Evolutionary conservation across 140 eudicot genomes (phyloP), one percentile per base, ranked within the genome.

Genomic region (Senecio squalidus): DNA sequence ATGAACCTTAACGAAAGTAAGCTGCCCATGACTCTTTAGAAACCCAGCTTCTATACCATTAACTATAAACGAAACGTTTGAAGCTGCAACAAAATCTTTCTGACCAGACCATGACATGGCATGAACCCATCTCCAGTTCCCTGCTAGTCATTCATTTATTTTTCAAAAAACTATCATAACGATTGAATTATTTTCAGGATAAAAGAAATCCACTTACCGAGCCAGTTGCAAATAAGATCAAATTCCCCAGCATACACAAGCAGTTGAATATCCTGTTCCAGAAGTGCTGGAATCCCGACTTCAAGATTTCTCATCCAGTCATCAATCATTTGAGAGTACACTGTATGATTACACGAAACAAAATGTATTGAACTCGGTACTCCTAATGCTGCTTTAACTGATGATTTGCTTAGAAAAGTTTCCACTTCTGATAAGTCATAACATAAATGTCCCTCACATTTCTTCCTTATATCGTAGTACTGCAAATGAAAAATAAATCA

Each of bases 201-300:
- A 57, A 31, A 52, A 34, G 26, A 25, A 60, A 60, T 60, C 49
- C 0, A 25, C 63, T 66, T 77, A 88, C 96, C 92, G 1, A 88
- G 95, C 96, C 97, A 89, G 71, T 89, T 89, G 80, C 95, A 89
- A 1, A 85, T 79, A 54, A 85, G 84, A 83, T 85, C 97, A 65
- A 74, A 79, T 51, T 89, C 92, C 52, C 95, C 97, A 9, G 85
- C 95, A 73, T 89, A 84, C n/a, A 84, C 60, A 8, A 89, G 84
- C 62, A 74, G 4, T 58, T 82, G 51, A 48, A 89, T 63, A 22
- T 85, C 85, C 41, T 76, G 84, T 68, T 89, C 95, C 50, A 89
- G 43, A 27, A 89, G 85, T 17, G 69, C 70, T 10, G 97, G 97
- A 69, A 89, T 89, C 55, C 83, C 95, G 28, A 80, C 78, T 67